Evolutionary conservation across 2,329 filamentous ascomycete genomes (phyloP).

Genomic region (Geosmithia morbida): DNA sequence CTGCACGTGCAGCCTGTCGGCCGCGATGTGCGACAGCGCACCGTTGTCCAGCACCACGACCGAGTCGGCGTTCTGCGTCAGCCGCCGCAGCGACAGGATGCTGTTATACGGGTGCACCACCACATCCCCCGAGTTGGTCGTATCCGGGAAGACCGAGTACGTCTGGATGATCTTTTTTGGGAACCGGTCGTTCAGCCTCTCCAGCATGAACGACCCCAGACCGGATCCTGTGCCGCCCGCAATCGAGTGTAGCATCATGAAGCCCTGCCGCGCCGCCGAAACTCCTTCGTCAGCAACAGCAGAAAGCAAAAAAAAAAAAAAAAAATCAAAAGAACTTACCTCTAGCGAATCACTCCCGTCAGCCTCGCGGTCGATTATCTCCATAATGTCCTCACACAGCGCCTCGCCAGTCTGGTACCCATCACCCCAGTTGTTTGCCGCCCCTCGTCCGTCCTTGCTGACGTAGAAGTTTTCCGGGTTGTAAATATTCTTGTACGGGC

Average conservation of each 20-base stretch:
- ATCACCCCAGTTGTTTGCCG: constrained; percentile 96
- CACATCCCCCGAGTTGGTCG: constrained; percentile 72
- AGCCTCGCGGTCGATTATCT: constrained; percentile 98
- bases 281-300: no score
- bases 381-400: constrained; percentile 93
- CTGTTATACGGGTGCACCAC: constrained; percentile 99
- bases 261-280: no score
- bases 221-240: constrained; percentile 93
- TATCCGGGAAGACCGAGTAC: constrained; percentile 96
- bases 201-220: constrained; percentile 87
- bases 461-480: constrained; percentile 99
- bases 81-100: constrained; percentile 73
- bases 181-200: constrained; percentile 91
- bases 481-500: constrained; percentile 96
- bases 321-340: constrained; percentile 25
- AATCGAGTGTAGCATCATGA: constrained; percentile 98
- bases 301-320: background rate
- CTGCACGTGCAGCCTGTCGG: constrained; percentile 86
- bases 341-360: constrained; percentile 96
- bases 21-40: constrained; percentile 82
- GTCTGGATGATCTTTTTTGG: constrained; percentile 99
- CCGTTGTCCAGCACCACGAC: constrained; percentile 97
- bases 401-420: constrained; percentile 86
- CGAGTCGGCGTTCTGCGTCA: constrained; percentile 94
- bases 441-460: constrained; percentile 82